These are phyloP conservation scores for Arabidopsis lyrata DNA, from an alignment of 441 rosid genomes.

Conservation along the genomic window DNA sequence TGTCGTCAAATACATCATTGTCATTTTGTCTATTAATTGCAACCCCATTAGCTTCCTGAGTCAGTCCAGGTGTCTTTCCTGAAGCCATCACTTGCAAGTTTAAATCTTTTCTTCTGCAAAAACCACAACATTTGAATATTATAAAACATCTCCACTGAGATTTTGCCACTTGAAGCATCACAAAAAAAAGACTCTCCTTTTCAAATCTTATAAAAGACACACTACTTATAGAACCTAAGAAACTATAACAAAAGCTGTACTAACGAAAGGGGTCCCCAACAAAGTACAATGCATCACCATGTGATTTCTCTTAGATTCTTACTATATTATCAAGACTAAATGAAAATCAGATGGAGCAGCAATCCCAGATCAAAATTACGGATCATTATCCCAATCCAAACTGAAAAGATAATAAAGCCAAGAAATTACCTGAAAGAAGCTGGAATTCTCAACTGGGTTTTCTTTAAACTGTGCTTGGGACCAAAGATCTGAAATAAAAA, in stretches of 20 bases:
- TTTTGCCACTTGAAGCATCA: constrained; percentile 7
- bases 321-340: not conserved
- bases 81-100: no score
- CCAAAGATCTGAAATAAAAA: constrained; percentile 38
- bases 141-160: no score
- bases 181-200: not conserved
- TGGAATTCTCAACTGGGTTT: constrained; percentile 37
- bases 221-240: not conserved
- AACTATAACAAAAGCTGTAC: not conserved
- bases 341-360: not conserved
- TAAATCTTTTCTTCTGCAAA: no score
- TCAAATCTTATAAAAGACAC: not conserved
- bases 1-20: no score
- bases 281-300: constrained; percentile 19
- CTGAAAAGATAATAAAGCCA: not conserved
- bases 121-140: no score
- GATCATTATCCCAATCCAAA: not conserved
- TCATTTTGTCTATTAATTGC: no score
- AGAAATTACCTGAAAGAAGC: constrained; percentile 41
- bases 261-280: not conserved
- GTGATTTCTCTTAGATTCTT: not conserved
- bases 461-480: constrained; percentile 22
- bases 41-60: no score
- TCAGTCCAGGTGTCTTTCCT: no score
- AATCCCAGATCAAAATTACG: not conserved